These are phyloP conservation scores for Fistulinella prunicolor DNA, from an alignment of 768 basidiomycete genomes.

Conservation along the genomic window DNA sequence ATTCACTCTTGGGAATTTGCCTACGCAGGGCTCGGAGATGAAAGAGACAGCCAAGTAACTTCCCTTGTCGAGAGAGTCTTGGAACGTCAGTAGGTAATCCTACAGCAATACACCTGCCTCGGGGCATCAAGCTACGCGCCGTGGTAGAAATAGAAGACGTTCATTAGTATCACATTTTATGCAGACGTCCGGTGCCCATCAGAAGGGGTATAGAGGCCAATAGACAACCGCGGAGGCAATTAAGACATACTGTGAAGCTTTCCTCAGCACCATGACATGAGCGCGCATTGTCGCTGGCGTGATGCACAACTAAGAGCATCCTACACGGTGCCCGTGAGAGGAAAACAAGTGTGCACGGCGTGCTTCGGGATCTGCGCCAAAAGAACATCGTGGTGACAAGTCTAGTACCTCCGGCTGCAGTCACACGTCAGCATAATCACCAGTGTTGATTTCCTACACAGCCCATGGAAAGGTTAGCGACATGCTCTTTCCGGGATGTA, in stretches of 20 bases:
- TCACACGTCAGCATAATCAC: constrained; percentile 22
- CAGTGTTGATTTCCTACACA: constrained; percentile 16
- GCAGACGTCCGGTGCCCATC: constrained; percentile 12
- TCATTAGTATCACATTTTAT: constrained; percentile 10
- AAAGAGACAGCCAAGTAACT: constrained; percentile 9
- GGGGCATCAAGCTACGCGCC: constrained; percentile 22
- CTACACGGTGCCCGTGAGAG: constrained; percentile 8
- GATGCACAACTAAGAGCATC: constrained; percentile 2
- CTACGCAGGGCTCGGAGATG: constrained; percentile 23
- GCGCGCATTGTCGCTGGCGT: constrained; percentile 3
- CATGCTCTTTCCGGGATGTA: constrained; percentile 12
- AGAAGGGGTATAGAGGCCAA: constrained; percentile 6
- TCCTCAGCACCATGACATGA: constrained; percentile 3
- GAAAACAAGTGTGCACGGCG: constrained; percentile 3
- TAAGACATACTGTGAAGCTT: constrained; percentile 2
- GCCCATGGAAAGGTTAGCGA: constrained; percentile 15
- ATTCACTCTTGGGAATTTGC: constrained; percentile 13
- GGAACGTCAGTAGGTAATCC: constrained; percentile 10
- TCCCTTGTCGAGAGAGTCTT: constrained; percentile 5
- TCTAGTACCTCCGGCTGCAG: constrained; percentile 3
- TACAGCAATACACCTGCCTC: constrained; percentile 6
- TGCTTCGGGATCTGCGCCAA: constrained; percentile 8
- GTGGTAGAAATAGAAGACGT: constrained; percentile 22
- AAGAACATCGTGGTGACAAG: constrained; percentile 12
- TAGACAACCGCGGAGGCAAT: constrained; percentile 11